Conservation (phyloP, 2,329 filamentous ascomycete genomes). For the Plectosphaerella plurivora region DNA sequence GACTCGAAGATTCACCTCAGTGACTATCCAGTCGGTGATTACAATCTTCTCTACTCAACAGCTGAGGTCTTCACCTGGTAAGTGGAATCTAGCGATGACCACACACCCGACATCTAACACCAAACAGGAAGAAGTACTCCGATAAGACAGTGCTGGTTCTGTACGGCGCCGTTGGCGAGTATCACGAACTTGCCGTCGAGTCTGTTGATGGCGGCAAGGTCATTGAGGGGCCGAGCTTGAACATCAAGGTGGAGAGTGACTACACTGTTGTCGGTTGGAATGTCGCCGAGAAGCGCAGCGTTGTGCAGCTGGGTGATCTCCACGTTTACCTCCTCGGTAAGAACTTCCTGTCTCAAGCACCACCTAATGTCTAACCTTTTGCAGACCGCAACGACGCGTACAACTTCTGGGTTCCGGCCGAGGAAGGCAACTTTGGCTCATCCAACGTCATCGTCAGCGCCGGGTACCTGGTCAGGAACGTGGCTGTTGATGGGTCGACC, state of each 20-base stretch:
- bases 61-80: conserved; percentile 60
- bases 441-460: conserved; percentile 16
- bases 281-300: conserved; percentile 10
- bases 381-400: conserved; percentile 18
- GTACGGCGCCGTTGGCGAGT: conserved; percentile 55
- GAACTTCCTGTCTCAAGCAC: conserved; percentile 1
- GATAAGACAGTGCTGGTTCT: conserved; percentile 54
- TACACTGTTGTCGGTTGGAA: conserved; percentile 11
- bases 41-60: conserved; percentile 59
- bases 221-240: conserved; percentile 7
- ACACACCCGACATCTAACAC: background rate
- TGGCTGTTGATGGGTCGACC: conserved; percentile 9
- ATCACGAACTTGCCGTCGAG: conserved; percentile 51
- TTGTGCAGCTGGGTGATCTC: conserved; percentile 8
- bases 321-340: conserved; percentile 22
- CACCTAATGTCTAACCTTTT: background rate
- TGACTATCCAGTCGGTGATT: conserved; percentile 55
- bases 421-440: conserved; percentile 10
- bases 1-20: conserved; percentile 62
- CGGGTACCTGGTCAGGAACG: conserved; percentile 16
- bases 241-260: conserved; percentile 5
- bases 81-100: background rate
- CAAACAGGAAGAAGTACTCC: conserved; percentile 46
- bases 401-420: conserved; percentile 17
- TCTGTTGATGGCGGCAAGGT: conserved; percentile 4